Evolutionary conservation across 2,329 filamentous ascomycete species (phyloP).

Genomic region (Pseudophaeomoniella oleicola): DNA sequence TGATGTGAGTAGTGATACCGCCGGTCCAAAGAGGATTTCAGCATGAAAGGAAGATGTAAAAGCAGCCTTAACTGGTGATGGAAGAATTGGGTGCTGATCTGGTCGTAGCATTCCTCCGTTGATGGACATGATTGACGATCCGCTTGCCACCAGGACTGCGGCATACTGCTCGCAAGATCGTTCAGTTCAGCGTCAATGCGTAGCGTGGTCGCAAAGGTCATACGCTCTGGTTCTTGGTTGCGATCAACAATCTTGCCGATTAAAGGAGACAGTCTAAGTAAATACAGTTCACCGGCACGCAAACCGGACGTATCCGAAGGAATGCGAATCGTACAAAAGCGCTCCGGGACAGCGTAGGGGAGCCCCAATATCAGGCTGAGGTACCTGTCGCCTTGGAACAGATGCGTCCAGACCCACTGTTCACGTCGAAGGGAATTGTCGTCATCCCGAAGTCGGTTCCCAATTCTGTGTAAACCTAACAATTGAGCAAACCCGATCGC

Average conservation of each 20-base stretch:
- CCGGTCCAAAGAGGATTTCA: constrained; percentile 21
- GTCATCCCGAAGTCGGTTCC: neutral
- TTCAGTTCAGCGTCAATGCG: constrained; percentile 27
- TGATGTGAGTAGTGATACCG: constrained; percentile 24
- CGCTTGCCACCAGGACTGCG: constrained; percentile 16
- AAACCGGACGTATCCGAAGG: constrained; percentile 8
- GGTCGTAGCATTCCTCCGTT: constrained; percentile 16
- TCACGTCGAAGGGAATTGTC: constrained; percentile 13
- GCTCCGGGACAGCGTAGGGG: constrained; percentile 26
- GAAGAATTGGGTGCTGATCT: constrained; percentile 23
- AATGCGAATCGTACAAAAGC: constrained; percentile 16
- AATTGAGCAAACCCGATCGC: constrained; percentile 38
- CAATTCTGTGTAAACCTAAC: constrained; percentile 29
- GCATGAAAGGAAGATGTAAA: constrained; percentile 33
- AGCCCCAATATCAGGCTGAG: constrained; percentile 39
- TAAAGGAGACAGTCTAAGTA: constrained; percentile 18
- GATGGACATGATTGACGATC: constrained; percentile 10
- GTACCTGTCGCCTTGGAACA: constrained; percentile 33
- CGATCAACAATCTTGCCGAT: constrained; percentile 25
- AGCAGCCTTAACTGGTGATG: constrained; percentile 24
- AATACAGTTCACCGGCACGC: constrained; percentile 15
- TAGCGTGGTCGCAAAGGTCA: constrained; percentile 23
- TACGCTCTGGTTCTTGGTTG: constrained; percentile 21
- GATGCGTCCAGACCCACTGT: constrained; percentile 23
- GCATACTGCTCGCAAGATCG: constrained; percentile 15